Base-by-base conservation (phyloP, 352 stramenopile genomes). In the Phytophthora nicotianae region DNA sequence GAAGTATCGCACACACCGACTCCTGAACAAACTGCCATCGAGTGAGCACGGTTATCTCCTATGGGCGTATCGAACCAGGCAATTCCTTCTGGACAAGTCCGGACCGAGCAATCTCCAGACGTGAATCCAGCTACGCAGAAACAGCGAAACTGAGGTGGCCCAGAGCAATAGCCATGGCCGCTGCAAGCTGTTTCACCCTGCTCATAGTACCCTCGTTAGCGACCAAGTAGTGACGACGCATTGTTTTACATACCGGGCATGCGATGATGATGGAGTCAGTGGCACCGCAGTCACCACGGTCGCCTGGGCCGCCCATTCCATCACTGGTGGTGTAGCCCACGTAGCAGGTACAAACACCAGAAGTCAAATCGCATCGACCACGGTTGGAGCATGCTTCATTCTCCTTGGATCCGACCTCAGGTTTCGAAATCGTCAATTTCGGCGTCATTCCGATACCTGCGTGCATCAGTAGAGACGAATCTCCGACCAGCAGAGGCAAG, bases 371-470 rank as follows among this genome's bases (percentile, higher is more conserved):
- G 61, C 85, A 94, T 17, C 50, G 65, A 7, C 83, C 85, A 27
- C 85, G 83, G 58, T 92, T 92, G 20, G 81, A 83, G 43, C 85
- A 94, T 40, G 81, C 49, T 24, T 91, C 86, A 65, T 97, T 94
- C 68, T 98, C 93, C 64, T 98, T 98, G 4, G 90, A 94, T 40
- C 93, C 92, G 17, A 82, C 76, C 33, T 97, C 75, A 23, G 72
- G 54, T 57, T 88, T 76, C 32, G 71, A 81, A 41, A 88, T 56
- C n/a, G 68, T 63, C 14, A 94, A 65, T 37, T 68, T 61, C 1
- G 74, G 78, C 2, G 58, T 61, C 29, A 68, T 76, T 37, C 83
- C 89, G 16, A 90, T 83, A 8, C 66, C 73, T 13, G 70, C 74
- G 42, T 90, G 80, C 8, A 80, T 71, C 13, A 92, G 58, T 27